These are phyloP conservation scores for Fusarium denticulatum DNA, from an alignment of 2,329 filamentous ascomycete species.

Conservation along the genomic window DNA sequence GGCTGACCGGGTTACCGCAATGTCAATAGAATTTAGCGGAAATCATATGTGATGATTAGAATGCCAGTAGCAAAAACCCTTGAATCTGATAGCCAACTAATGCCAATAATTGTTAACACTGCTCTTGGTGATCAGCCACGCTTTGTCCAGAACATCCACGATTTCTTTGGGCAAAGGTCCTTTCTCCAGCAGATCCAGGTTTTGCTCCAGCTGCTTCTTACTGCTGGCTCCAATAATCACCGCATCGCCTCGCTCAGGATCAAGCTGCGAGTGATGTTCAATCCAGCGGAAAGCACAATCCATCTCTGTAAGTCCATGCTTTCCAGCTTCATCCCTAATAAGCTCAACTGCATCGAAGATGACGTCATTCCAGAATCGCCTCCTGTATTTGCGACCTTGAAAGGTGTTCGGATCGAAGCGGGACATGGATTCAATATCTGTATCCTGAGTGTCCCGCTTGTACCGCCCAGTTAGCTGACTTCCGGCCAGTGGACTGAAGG, in stretches of 20 bases:
- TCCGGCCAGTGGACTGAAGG: slow-evolving; percentile 78
- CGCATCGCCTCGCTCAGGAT: slow-evolving; percentile 53
- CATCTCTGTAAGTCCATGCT: slow-evolving; percentile 71
- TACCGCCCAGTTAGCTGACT: slow-evolving; percentile 74
- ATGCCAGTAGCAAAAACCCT: too few relatives aligned
- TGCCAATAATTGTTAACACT: slow-evolving; percentile 1
- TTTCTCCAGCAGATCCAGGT: slow-evolving; percentile 56
- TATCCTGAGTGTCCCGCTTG: slow-evolving; percentile 40
- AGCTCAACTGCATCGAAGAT: slow-evolving; percentile 67
- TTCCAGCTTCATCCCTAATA: slow-evolving; percentile 70
- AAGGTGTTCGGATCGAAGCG: slow-evolving; percentile 36
- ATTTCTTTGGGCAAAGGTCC: slow-evolving; percentile 78
- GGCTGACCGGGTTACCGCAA: too few relatives aligned
- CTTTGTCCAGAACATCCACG: slow-evolving; percentile 56
- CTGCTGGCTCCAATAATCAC: slow-evolving; percentile 63
- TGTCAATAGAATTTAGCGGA: too few relatives aligned
- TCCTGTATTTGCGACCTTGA: slow-evolving; percentile 15
- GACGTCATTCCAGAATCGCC: slow-evolving; percentile 69
- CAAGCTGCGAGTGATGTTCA: slow-evolving; percentile 67
- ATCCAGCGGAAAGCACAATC: slow-evolving; percentile 77
- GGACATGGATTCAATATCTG: slow-evolving; percentile 29
- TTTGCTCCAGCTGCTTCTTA: slow-evolving; percentile 59
- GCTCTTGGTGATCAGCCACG: background rate
- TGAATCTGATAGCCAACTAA: background rate
- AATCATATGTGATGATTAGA: background rate